Evolutionary conservation across 164 flowering plant species (phyloP), one percentile per base, ranked within the genome.

Genomic region (Annona squamosa): DNA sequence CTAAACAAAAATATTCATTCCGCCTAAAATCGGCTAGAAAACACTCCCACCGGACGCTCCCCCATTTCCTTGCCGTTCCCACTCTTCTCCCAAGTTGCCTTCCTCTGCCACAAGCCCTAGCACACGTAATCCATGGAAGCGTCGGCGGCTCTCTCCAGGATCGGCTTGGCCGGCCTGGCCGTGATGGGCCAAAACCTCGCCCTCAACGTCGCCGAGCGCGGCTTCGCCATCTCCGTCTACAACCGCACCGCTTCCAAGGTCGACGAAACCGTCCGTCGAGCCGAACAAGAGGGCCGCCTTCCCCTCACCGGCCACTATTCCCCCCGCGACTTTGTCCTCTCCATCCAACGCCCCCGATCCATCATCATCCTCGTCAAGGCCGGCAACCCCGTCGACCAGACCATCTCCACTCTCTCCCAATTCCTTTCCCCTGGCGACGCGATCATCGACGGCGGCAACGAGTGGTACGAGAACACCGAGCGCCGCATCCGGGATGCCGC

Each of bases 141-240:
- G 7, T 63, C 80, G 4, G 26, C 74, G 19, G 59, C 83, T 5
- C 75, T 80, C 43, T 81, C 87, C 9, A 81, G 82, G n/a, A 85
- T 86, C 48, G 86, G 89, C 10, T 81, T 86, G 1, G 89, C 86
- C 0, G 87, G 87, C 3, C 79, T 86, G 2, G 89, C 89, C 12
- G 87, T 86, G 4, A 86, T 86, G 89, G 89, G 87, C 46, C 89
- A 84, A 65, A 83, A 84, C 79, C 77, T 84, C 3, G 87, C 87
- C 77, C 77, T 82, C n/a, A 84, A 82, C 81, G 82, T 84, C 63
- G 87, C 85, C 70, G 85, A 82, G 48, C 81, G 79, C 63, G 84
- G 84, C 61, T 82, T 81, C 76, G 84, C 85, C 5, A 82, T 82
- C 81, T 84, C 87, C 64, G 86, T 86, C 75, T 86, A 83, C 81